These are phyloP conservation scores for Pythium sp. DNA, from an alignment of 352 stramenopile genomes.

Conservation along the genomic window DNA sequence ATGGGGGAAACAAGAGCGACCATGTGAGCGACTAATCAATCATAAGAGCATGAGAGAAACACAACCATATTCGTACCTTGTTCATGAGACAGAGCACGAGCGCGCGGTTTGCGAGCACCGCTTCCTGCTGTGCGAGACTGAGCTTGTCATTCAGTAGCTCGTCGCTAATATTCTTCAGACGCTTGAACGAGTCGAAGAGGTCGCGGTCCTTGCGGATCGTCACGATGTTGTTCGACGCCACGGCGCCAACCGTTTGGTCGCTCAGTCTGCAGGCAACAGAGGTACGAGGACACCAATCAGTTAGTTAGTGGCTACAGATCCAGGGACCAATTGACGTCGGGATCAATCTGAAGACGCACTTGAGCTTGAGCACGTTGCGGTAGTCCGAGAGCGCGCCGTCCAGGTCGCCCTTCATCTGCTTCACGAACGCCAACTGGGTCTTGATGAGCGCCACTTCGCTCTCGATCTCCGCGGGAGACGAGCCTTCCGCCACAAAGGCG, in stretches of 20 bases:
- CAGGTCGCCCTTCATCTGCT: slow-evolving; percentile 70
- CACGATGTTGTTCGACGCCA: slow-evolving; percentile 83
- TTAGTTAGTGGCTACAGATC: background rate
- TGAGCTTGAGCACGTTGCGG: slow-evolving; percentile 76
- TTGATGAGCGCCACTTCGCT: slow-evolving; percentile 71
- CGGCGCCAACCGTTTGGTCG: slow-evolving; percentile 58
- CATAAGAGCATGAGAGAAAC: background rate
- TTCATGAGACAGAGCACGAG: slow-evolving; percentile 72
- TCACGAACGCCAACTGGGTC: slow-evolving; percentile 73
- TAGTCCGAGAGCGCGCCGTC: slow-evolving; percentile 72
- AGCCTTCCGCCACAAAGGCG: slow-evolving; percentile 48
- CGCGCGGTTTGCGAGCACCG: slow-evolving; percentile 70
- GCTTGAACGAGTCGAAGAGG: slow-evolving; percentile 83
- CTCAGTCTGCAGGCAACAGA: slow-evolving; percentile 32
- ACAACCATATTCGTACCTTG: slow-evolving; percentile 36
- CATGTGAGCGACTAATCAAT: slow-evolving; percentile 1
- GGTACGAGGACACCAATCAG: background rate
- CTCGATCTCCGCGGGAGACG: slow-evolving; percentile 56
- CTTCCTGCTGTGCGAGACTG: slow-evolving; percentile 54
- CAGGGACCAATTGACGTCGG: no score
- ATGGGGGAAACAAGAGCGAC: background rate
- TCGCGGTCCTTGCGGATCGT: slow-evolving; percentile 75
- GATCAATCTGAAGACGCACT: slow-evolving; percentile 31
- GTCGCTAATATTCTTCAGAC: slow-evolving; percentile 63
- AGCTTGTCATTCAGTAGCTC: slow-evolving; percentile 62